Evolutionary conservation across 768 basidiomycete species (phyloP).

Genomic region (Tylopilus rubrobrunneus): DNA sequence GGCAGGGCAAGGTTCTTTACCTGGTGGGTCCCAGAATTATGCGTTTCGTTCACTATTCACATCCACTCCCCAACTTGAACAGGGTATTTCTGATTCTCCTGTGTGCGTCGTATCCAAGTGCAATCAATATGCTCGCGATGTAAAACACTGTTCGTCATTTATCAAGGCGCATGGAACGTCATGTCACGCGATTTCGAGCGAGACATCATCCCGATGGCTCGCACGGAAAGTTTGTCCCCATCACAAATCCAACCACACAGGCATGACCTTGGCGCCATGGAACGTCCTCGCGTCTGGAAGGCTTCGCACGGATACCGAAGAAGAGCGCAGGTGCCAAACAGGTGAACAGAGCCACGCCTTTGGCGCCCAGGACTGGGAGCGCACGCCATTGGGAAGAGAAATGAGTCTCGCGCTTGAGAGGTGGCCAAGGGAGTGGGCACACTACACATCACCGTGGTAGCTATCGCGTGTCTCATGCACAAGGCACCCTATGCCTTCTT

Average conservation of each 20-base stretch:
- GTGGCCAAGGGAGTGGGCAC: constrained; percentile 38
- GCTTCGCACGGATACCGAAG: constrained; percentile 28
- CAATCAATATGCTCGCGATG: constrained; percentile 52
- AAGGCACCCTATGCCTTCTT: constrained; percentile 43
- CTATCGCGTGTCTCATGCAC: constrained; percentile 42
- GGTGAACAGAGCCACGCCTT: constrained; percentile 38
- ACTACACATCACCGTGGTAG: constrained; percentile 32
- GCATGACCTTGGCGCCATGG: constrained; percentile 33
- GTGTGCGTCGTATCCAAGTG: constrained; percentile 46
- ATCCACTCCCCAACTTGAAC: too few relatives aligned
- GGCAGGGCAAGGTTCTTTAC: constrained; percentile 39
- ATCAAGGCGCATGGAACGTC: constrained; percentile 46
- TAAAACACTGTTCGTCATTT: constrained; percentile 51
- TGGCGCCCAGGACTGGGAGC: constrained; percentile 26
- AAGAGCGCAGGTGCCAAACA: constrained; percentile 20
- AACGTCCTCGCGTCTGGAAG: constrained; percentile 27
- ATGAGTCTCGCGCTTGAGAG: constrained; percentile 35
- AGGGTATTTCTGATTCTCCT: constrained; percentile 40
- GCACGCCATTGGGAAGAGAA: constrained; percentile 30
- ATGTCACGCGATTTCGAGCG: constrained; percentile 46
- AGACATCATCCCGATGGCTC: constrained; percentile 41
- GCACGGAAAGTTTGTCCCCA: constrained; percentile 28
- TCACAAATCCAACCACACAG: not conserved
- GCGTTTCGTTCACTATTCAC: not conserved
- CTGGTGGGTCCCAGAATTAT: constrained; percentile 17